A percentile compares a stretch with the other conserved stretches of the same genome.
Conservation (phyloP, 345 rosid species). For the Balakata baccata region DNA sequence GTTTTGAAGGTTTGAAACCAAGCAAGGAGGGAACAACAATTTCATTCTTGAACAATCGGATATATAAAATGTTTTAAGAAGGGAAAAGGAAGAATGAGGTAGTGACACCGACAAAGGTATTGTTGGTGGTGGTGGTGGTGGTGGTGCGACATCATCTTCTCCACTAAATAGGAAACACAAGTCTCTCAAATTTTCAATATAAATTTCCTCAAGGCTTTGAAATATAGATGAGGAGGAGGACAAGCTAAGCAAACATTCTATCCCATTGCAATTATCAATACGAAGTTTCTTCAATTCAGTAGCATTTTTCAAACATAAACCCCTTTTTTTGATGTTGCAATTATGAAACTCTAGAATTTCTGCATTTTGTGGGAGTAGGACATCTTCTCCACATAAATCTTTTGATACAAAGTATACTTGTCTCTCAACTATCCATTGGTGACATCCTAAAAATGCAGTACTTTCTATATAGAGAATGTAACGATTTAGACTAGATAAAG, state of each 20-base stretch:
- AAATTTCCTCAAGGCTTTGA: neutral
- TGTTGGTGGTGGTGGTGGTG: neutral
- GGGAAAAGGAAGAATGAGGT: neutral
- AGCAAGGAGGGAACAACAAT: conserved; percentile 6
- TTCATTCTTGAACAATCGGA: neutral
- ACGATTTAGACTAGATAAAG: neutral
- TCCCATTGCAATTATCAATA: neutral
- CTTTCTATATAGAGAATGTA: neutral
- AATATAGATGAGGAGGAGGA: neutral
- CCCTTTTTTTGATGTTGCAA: too few species aligned
- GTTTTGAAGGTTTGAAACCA: conserved; percentile 8
- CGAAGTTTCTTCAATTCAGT: too few species aligned
- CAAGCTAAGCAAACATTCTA: neutral
- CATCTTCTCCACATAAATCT: neutral
- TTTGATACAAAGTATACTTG: neutral
- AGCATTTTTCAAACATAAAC: too few species aligned
- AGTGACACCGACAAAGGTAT: too few species aligned
- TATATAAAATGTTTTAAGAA: rapidly evolving
- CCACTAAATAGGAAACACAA: too few species aligned
- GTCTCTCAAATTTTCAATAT: neutral
- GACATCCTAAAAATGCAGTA: neutral
- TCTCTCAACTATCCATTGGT: neutral
- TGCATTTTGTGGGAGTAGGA: too few species aligned
- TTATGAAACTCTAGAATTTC: too few species aligned
- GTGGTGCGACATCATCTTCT: neutral